phyloP scores from a whole-genome alignment of 2,329 filamentous ascomycete species.

The Trichoderma arundinaceum region DNA sequence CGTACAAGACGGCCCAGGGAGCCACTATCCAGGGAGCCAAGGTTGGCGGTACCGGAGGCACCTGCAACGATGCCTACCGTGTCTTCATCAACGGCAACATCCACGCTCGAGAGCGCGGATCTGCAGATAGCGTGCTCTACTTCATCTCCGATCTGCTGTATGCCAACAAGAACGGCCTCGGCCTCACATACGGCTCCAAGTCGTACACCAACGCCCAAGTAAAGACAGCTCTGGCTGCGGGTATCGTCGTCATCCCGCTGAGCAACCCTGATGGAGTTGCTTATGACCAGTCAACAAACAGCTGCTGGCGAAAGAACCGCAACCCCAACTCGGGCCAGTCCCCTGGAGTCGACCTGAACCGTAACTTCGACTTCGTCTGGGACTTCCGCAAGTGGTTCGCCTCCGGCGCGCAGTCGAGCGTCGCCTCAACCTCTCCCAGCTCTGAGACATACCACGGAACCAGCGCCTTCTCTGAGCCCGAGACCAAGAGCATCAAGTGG shows the following conservation, averaged over 20 bases:
- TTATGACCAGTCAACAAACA: constrained; percentile 55
- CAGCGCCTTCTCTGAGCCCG: constrained; percentile 59
- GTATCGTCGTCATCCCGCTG: constrained; percentile 60
- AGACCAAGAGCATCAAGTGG: constrained; percentile 61
- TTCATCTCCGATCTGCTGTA: constrained; percentile 63
- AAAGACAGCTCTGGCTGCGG: constrained; percentile 55
- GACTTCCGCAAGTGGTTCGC: constrained; percentile 55
- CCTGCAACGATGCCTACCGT: constrained; percentile 14
- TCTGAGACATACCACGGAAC: constrained; percentile 59
- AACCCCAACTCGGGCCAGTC: constrained; percentile 49
- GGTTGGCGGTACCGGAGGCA: constrained; percentile 16
- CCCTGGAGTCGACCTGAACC: constrained; percentile 59
- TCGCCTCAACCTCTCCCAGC: constrained; percentile 47
- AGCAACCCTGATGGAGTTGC: constrained; percentile 61
- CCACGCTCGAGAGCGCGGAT: constrained; percentile 64
- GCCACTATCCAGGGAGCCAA: constrained; percentile 18
- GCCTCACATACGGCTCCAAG: constrained; percentile 58
- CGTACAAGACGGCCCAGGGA: constrained; percentile 15
- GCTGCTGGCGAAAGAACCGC: constrained; percentile 63
- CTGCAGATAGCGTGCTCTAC: constrained; percentile 61
- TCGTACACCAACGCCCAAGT: constrained; percentile 60
- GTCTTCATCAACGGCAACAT: constrained; percentile 60
- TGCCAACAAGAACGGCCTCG: constrained; percentile 55
- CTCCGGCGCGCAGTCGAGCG: constrained; percentile 43
- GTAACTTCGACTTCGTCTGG: constrained; percentile 65